Base-by-base conservation (phyloP, 176 grass and related monocot species). In the Aegilops umbellulata region DNA sequence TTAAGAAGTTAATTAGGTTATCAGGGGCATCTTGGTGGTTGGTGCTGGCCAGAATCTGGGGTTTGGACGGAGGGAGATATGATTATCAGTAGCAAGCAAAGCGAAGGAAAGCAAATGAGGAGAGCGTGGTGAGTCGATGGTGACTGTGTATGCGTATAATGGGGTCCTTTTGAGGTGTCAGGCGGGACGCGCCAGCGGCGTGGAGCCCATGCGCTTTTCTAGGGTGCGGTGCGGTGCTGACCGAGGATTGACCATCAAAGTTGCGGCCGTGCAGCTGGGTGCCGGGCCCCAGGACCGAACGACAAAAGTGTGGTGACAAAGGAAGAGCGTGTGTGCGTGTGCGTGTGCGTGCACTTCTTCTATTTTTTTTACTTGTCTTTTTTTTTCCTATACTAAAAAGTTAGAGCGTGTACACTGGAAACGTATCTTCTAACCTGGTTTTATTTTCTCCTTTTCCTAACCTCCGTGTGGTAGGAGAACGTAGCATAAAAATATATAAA, bases 101-200 rank as follows among this genome's bases (percentile, higher is more conserved):
- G 53, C 0, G 30, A 65, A 46, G 42, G 3, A 57, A 65, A 25
- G 49, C 49, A 19, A 53, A 25, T 19, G 35, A 78, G 87, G 82
- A 68, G 77, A 31, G 24, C 72, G 14, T 41, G 62, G 60, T 25
- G 87, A 78, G 24, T 32, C 25, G 73, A 78, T 10, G 23, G 32
- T 58, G 84, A 74, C 79, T 75, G 72, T 49, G 72, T 55, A 77
- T 41, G 49, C 16, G 49, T 53, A 82, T 61, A 57, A 9, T 64
- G 12, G 47, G 72, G 10, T 49, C 24, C 46, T 29, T 49, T 65
- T 82, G 29, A 67, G 16, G 2, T 85, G 60, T 67, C 68, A 66
- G 57, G 82, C 65, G 82, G 27, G 78, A 26, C 88, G 70, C 71
- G 78, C 81, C 64, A 73, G 74, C 29, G 63, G 71, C 71, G 77